Evolutionary conservation across 2,329 filamentous ascomycete species (phyloP).

Genomic region (Paradendryphiella salina): DNA sequence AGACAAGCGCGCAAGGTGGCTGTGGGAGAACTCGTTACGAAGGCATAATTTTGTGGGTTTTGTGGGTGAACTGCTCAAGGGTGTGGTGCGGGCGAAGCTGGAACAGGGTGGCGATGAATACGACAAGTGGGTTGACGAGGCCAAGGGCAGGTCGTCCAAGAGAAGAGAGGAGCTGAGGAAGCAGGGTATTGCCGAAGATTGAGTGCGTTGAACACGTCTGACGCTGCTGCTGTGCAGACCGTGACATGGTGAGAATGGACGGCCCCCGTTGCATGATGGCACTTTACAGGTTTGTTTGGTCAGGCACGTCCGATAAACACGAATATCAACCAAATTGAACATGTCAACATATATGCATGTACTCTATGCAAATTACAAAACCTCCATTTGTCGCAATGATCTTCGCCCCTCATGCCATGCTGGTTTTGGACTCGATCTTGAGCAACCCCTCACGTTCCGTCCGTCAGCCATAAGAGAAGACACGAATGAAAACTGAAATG

Average conservation of each 20-base stretch:
- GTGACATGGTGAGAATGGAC: neutral
- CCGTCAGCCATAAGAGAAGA: too few relatives aligned
- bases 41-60: conserved; percentile 97
- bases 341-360: neutral
- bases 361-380: too few relatives aligned
- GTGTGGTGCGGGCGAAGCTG: conserved; percentile 76
- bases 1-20: conserved; percentile 82
- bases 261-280: neutral
- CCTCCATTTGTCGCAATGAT: neutral
- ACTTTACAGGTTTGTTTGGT: neutral
- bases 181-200: conserved; percentile 35
- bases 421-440: too few relatives aligned
- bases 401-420: neutral
- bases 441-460: too few relatives aligned
- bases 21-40: conserved; percentile 90
- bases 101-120: conserved; percentile 67
- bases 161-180: conserved; percentile 52
- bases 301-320: neutral
- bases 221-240: neutral
- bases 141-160: conserved; percentile 61
- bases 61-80: conserved; percentile 85
- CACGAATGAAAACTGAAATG: too few relatives aligned
- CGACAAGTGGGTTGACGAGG: conserved; percentile 72
- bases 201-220: neutral
- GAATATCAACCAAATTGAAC: neutral